phyloP scores from a whole-genome alignment of 2,329 filamentous ascomycete genomes.

The Aspergillus proliferans region DNA sequence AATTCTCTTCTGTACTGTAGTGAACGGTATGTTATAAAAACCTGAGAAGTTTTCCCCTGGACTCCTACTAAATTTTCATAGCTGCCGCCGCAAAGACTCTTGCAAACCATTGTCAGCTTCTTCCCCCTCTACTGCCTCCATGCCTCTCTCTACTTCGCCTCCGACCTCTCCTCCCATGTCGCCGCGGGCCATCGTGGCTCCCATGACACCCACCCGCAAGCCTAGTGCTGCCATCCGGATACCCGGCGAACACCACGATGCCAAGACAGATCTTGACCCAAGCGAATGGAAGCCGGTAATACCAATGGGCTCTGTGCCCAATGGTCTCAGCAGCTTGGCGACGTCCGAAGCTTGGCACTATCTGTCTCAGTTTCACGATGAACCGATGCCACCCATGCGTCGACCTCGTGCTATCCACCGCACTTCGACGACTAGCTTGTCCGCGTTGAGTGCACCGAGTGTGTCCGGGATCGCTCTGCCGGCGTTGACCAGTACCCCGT shows the following conservation, averaged over 20 bases:
- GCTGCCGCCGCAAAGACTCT: constrained; percentile 44
- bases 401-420: constrained; percentile 13
- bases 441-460: constrained; percentile 18
- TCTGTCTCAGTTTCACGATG: constrained; percentile 39
- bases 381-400: constrained; percentile 12
- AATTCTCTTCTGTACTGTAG: constrained; percentile 59
- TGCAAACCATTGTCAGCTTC: constrained; percentile 40
- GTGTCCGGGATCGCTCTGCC: constrained; percentile 14
- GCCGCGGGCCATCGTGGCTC: constrained; percentile 31
- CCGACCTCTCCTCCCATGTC: constrained; percentile 31
- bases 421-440: constrained; percentile 28
- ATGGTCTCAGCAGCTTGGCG: constrained; percentile 14
- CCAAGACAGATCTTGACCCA: constrained; percentile 43
- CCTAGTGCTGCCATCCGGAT: constrained; percentile 27
- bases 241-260: constrained; percentile 31
- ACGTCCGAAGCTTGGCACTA: constrained; percentile 40
- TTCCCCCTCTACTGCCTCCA: constrained; percentile 24
- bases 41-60: background rate
- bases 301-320: constrained; percentile 15
- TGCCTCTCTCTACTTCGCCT: constrained; percentile 21
- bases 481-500: constrained; percentile 32
- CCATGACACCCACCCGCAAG: constrained; percentile 30
- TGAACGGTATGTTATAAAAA: constrained; percentile 48
- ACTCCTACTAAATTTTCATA: constrained; percentile 11
- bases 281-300: constrained; percentile 46